phyloP scores from a whole-genome alignment of 2,329 filamentous ascomycete species.

The Botrytis porri region DNA sequence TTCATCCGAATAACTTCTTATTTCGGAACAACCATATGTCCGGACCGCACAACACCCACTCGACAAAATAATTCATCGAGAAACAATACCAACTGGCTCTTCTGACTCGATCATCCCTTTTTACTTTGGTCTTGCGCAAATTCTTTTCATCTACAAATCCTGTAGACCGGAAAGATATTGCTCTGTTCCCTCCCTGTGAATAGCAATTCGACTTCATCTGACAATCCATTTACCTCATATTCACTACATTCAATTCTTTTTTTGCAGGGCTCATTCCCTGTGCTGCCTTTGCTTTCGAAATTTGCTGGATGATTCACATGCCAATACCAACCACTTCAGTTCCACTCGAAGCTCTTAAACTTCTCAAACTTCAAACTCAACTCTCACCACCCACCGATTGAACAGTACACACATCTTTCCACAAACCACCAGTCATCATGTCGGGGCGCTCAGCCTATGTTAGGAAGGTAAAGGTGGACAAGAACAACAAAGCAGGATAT shows the following conservation, averaged over 20 bases:
- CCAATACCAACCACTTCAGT: background rate
- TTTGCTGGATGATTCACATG: background rate
- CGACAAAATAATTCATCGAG: background rate
- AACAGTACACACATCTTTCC: background rate
- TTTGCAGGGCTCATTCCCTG: background rate
- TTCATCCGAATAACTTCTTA: constrained; percentile 5
- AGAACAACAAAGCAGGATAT: constrained; percentile 25
- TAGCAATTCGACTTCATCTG: background rate
- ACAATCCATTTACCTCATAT: background rate
- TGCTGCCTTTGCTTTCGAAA: background rate
- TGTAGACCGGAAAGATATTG: background rate
- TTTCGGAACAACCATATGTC: constrained; percentile 6
- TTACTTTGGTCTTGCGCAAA: background rate
- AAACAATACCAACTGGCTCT: background rate
- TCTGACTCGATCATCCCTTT: background rate
- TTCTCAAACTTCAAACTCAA: background rate
- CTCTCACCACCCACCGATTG: background rate
- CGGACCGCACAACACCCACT: background rate
- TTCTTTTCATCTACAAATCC: background rate
- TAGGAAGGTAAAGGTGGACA: constrained; percentile 54
- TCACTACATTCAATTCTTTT: background rate
- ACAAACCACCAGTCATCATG: constrained; percentile 40
- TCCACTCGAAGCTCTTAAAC: background rate
- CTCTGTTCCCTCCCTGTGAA: background rate
- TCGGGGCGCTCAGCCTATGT: constrained; percentile 56